Conservation (phyloP, 495 filamentous ascomycete genomes). For the Penicillium alfredii region DNA sequence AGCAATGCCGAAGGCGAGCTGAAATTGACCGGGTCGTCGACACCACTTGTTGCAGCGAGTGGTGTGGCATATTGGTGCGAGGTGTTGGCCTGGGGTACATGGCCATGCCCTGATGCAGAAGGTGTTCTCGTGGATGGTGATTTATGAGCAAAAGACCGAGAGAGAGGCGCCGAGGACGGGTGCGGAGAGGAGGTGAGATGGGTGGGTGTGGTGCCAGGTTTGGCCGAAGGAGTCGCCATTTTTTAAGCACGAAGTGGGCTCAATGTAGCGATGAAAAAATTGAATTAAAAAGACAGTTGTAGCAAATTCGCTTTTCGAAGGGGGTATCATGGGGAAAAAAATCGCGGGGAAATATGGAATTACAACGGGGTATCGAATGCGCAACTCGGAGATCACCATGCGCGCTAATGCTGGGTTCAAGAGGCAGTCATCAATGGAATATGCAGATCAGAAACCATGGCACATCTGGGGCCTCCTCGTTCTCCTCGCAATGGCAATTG, state of each 20-base stretch:
- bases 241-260: background rate
- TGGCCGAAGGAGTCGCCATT: slow-evolving; percentile 46
- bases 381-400: too few relatives aligned
- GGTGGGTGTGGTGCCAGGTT: slow-evolving; percentile 42
- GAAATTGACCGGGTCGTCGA: slow-evolving; percentile 41
- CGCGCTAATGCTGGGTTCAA: too few relatives aligned
- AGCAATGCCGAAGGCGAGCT: slow-evolving; percentile 43
- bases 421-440: background rate
- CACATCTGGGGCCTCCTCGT: slow-evolving; percentile 3
- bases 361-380: too few relatives aligned
- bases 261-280: background rate
- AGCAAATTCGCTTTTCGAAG: too few relatives aligned
- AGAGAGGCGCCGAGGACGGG: slow-evolving; percentile 34
- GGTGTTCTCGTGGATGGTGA: slow-evolving; percentile 42
- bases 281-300: too few relatives aligned
- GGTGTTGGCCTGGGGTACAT: slow-evolving; percentile 21
- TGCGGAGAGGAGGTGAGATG: slow-evolving; percentile 42
- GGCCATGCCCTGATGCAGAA: slow-evolving; percentile 31
- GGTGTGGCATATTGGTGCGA: slow-evolving; percentile 42
- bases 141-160: slow-evolving; percentile 38
- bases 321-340: too few relatives aligned
- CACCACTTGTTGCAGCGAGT: slow-evolving; percentile 27
- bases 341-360: too few relatives aligned
- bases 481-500: slow-evolving; percentile 10
- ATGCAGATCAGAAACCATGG: background rate